These are phyloP conservation scores for Geosmithia putterillii DNA, from an alignment of 2,329 filamentous ascomycete species.

Conservation along the genomic window DNA sequence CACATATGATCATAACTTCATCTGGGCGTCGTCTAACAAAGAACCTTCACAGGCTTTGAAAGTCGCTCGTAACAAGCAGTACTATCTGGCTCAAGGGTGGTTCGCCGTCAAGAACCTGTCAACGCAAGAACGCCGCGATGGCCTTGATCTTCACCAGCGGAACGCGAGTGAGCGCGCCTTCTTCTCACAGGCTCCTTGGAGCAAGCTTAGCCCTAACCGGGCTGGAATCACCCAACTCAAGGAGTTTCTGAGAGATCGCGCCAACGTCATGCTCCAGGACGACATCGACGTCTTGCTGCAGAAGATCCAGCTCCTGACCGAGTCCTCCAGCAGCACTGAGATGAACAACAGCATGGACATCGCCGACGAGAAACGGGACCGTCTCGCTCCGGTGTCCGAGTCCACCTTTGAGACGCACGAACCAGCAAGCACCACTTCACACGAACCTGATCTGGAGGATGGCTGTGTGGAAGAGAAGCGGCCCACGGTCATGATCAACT, in stretches of 20 bases:
- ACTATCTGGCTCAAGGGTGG: not conserved
- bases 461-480: not conserved
- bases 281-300: not conserved
- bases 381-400: not conserved
- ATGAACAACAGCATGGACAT: not conserved
- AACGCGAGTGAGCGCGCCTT: not conserved
- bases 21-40: not conserved
- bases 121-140: not conserved
- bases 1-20: not conserved
- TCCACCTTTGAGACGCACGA: not conserved
- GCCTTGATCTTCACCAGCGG: not conserved
- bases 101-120: not conserved
- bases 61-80: not conserved
- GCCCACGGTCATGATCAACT: not conserved
- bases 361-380: not conserved
- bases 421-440: not conserved
- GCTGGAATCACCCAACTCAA: not conserved
- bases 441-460: not conserved
- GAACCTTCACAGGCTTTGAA: not conserved
- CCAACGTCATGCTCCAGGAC: not conserved
- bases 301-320: not conserved
- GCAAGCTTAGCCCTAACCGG: not conserved
- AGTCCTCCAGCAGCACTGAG: not conserved
- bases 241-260: not conserved
- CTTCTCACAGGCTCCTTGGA: not conserved